Percentiles rank a stretch among this genome's conserved stretches.
phyloP scores from a whole-genome alignment of 2,329 filamentous ascomycete genomes.

The Exserohilum turcica region DNA sequence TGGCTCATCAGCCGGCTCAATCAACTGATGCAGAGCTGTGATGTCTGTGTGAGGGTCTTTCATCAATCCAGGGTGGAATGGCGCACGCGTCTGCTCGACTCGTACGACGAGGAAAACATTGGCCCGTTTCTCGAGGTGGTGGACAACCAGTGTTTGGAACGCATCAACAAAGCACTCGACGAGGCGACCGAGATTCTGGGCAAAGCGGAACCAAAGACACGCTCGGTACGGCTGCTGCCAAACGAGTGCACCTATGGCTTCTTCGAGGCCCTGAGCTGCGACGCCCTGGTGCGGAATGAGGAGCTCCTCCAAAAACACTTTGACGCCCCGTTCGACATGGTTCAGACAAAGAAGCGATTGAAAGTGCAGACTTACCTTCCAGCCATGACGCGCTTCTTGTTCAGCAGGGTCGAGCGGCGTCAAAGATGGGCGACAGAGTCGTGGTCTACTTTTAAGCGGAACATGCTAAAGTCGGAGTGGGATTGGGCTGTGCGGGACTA shows the following conservation, averaged over 20 bases:
- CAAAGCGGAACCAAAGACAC: constrained; percentile 55
- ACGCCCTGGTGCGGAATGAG: constrained; percentile 70
- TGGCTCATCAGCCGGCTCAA: constrained; percentile 49
- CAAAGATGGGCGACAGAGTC: constrained; percentile 70
- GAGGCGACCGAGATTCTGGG: constrained; percentile 48
- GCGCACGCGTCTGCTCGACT: constrained; percentile 47
- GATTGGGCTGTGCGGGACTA: constrained; percentile 84
- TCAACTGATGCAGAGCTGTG: constrained; percentile 53
- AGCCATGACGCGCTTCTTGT: constrained; percentile 83
- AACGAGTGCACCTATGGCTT: constrained; percentile 74
- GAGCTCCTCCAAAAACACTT: constrained; percentile 65
- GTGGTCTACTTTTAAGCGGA: constrained; percentile 69
- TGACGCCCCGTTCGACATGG: constrained; percentile 79
- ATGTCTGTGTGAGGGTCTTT: constrained; percentile 57
- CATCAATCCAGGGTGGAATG: constrained; percentile 52
- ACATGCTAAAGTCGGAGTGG: constrained; percentile 74
- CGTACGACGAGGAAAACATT: constrained; percentile 54
- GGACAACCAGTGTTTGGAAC: constrained; percentile 52
- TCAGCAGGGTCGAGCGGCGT: constrained; percentile 69
- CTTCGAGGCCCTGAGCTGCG: constrained; percentile 86
- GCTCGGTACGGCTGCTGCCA: constrained; percentile 58
- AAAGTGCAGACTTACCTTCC: constrained; percentile 77
- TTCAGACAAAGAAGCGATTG: constrained; percentile 78
- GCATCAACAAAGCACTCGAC: constrained; percentile 52
- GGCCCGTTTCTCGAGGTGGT: constrained; percentile 51